Evolutionary conservation across 495 filamentous ascomycete species (phyloP), one percentile per base, ranked within the genome.

Genomic region (Neurospora sp.): DNA sequence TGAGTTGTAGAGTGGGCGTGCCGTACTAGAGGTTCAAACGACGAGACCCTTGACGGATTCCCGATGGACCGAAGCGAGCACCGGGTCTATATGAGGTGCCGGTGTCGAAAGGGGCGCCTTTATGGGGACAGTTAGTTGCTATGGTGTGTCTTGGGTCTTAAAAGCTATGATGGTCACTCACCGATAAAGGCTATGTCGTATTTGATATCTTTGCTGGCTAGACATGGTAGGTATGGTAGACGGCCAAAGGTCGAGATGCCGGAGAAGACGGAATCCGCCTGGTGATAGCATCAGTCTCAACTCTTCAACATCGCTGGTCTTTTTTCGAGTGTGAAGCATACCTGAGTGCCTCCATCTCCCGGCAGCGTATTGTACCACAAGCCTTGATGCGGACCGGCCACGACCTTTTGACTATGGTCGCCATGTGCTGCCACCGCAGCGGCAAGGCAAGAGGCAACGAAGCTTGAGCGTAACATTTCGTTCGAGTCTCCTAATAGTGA

Each of bases 161-260:
- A 59, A 5, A 59, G 4, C 91, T 75, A 82, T 88, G 12, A 91
- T 87, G 86, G 90, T 76, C 89, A 90, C 81, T 89, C 90, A 70
- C 93, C 93, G 69, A 97, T 89, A 71, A 97, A 88, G 31, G 88
- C 93, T 72, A 97, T 93, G 77, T 97, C 93, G 75, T 92, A 96
- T 65, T 82, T 79, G 69, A 86, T 86, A 40, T 90, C 84, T 4
- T 89, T 89, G 72, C 89, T 85, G 70, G 87, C 86, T 1, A 97
- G 86, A 76, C 93, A 96, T 59, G 90, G 91, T 38, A 87, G 85
- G 74, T 94, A 90, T 59, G 89, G 90, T 41, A 94, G 84, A 78
- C 94, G 93, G 38, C 91, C 93, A 82, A 95, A 97, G 70, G 91
- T 94, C 59, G 91, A 89, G 70, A 95, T 91, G 68, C 93, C 93